phyloP scores from a whole-genome alignment of 129 eudicot species.

The Flaveria brownii region DNA sequence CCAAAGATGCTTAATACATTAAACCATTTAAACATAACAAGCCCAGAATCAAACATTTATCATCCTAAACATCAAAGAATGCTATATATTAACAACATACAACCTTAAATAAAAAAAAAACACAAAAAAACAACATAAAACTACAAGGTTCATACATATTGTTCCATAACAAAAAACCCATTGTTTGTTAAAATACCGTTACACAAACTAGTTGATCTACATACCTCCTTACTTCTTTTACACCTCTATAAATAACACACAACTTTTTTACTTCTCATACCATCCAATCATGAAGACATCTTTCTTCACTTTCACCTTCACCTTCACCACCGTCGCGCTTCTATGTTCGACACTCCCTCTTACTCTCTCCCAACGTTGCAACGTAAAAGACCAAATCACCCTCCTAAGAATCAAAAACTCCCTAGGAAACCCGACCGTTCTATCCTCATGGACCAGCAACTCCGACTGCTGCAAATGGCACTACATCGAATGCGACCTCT shows the following conservation, averaged over 20 bases:
- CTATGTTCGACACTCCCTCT: slow-evolving; percentile 23
- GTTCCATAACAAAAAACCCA: background rate
- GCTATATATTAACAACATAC: background rate
- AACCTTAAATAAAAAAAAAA: too few relatives aligned
- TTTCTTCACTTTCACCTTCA: slow-evolving; percentile 13
- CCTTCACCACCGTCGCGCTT: slow-evolving; percentile 8
- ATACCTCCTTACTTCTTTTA: background rate
- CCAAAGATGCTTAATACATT: background rate
- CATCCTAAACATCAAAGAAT: background rate
- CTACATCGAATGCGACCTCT: slow-evolving; percentile 38
- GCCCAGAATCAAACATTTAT: background rate
- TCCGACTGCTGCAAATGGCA: slow-evolving; percentile 46
- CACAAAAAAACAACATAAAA: background rate
- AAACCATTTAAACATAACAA: background rate
- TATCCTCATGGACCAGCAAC: slow-evolving; percentile 40
- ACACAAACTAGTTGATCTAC: background rate
- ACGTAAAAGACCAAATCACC: slow-evolving; percentile 42
- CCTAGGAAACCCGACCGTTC: slow-evolving; percentile 33
- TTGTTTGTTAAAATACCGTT: background rate
- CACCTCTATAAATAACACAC: slow-evolving; percentile 18
- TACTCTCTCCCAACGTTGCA: slow-evolving; percentile 44
- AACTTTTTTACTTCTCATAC: background rate
- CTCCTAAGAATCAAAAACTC: slow-evolving; percentile 40
- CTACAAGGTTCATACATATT: slow-evolving; percentile 4
- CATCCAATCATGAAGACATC: slow-evolving; percentile 36